Conservation (phyloP, 768 basidiomycete genomes). For the Amanita phalloides region DNA sequence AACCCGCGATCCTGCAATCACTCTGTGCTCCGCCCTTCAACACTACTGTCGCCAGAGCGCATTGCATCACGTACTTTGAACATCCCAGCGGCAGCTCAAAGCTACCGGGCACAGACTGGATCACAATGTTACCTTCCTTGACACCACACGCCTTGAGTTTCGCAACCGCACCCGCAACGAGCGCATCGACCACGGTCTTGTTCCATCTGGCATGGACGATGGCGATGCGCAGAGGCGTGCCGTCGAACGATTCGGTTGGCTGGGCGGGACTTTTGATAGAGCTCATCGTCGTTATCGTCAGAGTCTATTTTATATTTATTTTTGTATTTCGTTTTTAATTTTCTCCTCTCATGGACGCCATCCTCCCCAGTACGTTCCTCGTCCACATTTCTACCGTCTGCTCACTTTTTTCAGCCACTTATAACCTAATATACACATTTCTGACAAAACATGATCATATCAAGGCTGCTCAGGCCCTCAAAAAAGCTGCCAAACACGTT, state of each 20-base stretch:
- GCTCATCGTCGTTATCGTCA: slow-evolving; percentile 33
- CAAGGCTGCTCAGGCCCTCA: slow-evolving; percentile 66
- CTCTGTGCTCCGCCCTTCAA: slow-evolving; percentile 30
- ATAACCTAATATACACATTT: slow-evolving; percentile 69
- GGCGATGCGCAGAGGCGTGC: slow-evolving; percentile 71
- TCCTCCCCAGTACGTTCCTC: slow-evolving; percentile 26
- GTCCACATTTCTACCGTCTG: background rate
- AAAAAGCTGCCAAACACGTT: slow-evolving; percentile 61
- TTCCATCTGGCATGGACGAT: slow-evolving; percentile 99
- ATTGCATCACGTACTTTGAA: slow-evolving; percentile 49
- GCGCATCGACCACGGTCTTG: slow-evolving; percentile 71
- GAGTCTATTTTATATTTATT: slow-evolving; percentile 16
- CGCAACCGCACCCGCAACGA: slow-evolving; percentile 67
- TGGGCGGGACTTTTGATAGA: slow-evolving; percentile 73
- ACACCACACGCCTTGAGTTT: slow-evolving; percentile 84
- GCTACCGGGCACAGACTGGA: slow-evolving; percentile 90
- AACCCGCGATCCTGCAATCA: slow-evolving; percentile 81
- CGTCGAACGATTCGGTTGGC: slow-evolving; percentile 58
- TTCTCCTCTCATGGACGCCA: slow-evolving; percentile 25
- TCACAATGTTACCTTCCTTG: slow-evolving; percentile 79
- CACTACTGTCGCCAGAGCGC: slow-evolving; percentile 1
- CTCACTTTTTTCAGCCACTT: slow-evolving; percentile 40
- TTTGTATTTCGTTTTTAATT: background rate
- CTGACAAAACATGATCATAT: slow-evolving; percentile 51
- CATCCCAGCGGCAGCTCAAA: slow-evolving; percentile 90